Evolutionary conservation across 2,329 filamentous ascomycete species (phyloP), one percentile per base, ranked within the genome.

Genomic region (Fusarium euwallaceae): DNA sequence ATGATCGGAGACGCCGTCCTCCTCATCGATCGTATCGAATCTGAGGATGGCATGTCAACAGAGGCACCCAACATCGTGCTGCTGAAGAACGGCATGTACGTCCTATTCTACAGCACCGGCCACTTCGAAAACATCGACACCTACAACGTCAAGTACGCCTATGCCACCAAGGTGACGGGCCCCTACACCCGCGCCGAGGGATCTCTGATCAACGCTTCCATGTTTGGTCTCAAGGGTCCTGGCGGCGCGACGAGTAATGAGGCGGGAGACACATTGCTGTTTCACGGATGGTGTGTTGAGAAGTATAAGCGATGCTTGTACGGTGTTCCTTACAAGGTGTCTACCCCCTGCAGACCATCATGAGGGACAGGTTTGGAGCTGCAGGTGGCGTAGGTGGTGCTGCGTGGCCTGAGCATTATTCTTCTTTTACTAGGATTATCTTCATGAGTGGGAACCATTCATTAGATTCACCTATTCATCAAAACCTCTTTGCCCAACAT

Each of bases 121-220:
- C 24, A 61, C n/a, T 71, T 71, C 10, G 55, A 64, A 0, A 56
- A 71, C 20, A 41, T 45, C 17, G 27, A 53, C 6, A 6, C 53
- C 34, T 70, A 70, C 36, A 56, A 70, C 16, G 61, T 71, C 55
- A 71, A 71, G 2, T 71, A 70, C 11, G 67, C 56, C 1, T 70
- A 61, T 20, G 56, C 69, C 2, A 56, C 70, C 16, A 62, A 66
- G 14, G 0, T 71, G 1, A 51, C 61, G 0, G 69, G 69, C 0
- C 69, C 69, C 1, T 70, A 71, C n/a, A 48, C 34, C 1, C 69
- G 69, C 9, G 69, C 67, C 0, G 39, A 53, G 2, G 67, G 66
- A 41, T 53, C 61, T 3, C 11, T 71, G 45, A 66, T 71, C 29
- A 43, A 55, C 3, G 45, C 41, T 20, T 67, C 67, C 6, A 51